Evolutionary conservation across 768 basidiomycete species (phyloP).

Genomic region (Dendrothele bispora): DNA sequence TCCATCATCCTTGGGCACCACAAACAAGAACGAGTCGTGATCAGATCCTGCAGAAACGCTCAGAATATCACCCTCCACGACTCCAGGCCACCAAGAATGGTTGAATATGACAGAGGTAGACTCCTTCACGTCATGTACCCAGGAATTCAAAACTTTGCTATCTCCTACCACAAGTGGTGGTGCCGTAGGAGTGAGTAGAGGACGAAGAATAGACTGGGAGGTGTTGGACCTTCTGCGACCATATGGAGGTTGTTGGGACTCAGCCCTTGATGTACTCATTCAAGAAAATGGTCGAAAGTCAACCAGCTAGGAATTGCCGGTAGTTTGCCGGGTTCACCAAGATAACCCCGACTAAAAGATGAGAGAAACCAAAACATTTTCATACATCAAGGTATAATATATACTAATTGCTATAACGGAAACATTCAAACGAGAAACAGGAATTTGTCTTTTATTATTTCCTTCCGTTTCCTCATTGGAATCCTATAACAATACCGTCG

Average conservation of each 20-base stretch:
- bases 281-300: not conserved
- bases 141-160: slow-evolving; percentile 59
- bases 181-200: slow-evolving; percentile 31
- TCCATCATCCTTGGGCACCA: slow-evolving; percentile 64
- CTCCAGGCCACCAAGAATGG: slow-evolving; percentile 75
- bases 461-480: too few species aligned
- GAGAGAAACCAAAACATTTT: too few species aligned
- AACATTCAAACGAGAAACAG: too few species aligned
- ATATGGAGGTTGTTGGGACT: slow-evolving; percentile 57
- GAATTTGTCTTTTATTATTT: too few species aligned
- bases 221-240: slow-evolving; percentile 75
- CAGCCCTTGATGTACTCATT: slow-evolving; percentile 64
- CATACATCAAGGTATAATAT: too few species aligned
- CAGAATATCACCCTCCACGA: slow-evolving; percentile 73
- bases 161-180: slow-evolving; percentile 62
- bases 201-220: slow-evolving; percentile 61
- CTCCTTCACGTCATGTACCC: slow-evolving; percentile 73
- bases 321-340: too few species aligned
- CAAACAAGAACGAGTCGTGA: slow-evolving; percentile 58
- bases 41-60: slow-evolving; percentile 45
- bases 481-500: slow-evolving; percentile 30
- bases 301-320: too few species aligned
- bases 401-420: too few species aligned
- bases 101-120: slow-evolving; percentile 64
- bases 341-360: too few species aligned